Base-by-base conservation (phyloP, 495 filamentous ascomycete species). In the Haplographium delicatum region DNA sequence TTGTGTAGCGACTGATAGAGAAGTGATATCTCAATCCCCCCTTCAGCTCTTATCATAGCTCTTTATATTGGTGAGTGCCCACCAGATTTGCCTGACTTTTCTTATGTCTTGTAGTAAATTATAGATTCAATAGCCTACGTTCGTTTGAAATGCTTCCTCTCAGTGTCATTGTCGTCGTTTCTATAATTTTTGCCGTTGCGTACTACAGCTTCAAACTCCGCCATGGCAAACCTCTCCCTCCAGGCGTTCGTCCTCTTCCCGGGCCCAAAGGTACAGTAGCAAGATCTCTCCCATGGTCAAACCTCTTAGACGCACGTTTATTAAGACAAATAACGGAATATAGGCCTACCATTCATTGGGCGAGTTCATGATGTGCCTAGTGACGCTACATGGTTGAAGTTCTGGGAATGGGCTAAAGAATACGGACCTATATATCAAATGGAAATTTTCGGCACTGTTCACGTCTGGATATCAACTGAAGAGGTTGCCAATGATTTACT, bases 351-450 rank as follows among this genome's bases (percentile, higher is more conserved):
- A 3, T 62, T 78, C 31, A 66, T 84, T 46, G 81, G 81, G 23
- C 74, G 76, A 13, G 64, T 83, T 3, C 78, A 78, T 47, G 79
- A 83, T 55, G 55, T 84, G 3, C 81, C 79, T 1, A 56, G 62
- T 25, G 62, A 74, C 16, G 56, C 62, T 15, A 62, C 74, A 7
- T 73, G 70, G 70, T 40, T 73, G 38, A 66, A 70, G 44, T 71
- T 73, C 55, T 59, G 62, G 15, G 56, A 64, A 35, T 73, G 70
- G 70, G 47, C 64, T 2, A 49, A 70, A 19, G 39, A 55, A 38
- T 72, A 70, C 56, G 70, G 70, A 16, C 66, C 65, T 5, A 59
- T 71, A 18, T 68, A 65, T 51, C 54, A 58, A 16, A 52, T 62
- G 6, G 60, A 62, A 34, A 60, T 71, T 2, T 49, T 57, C 30